Evolutionary conservation across 2,329 filamentous ascomycete species (phyloP).

Genomic region (Westerdykella ornata): DNA sequence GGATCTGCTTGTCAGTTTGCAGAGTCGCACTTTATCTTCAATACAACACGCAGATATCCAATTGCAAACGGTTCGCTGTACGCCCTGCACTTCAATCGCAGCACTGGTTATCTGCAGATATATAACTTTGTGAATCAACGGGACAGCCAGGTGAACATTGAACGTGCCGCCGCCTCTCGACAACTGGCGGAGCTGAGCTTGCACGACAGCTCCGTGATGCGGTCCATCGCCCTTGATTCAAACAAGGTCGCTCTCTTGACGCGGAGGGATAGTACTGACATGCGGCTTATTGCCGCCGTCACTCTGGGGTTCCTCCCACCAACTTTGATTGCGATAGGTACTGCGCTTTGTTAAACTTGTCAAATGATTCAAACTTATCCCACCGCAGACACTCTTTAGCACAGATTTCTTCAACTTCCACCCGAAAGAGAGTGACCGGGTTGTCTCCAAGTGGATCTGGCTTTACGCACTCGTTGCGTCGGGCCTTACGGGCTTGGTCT

Average conservation of each 20-base stretch:
- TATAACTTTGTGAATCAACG: conserved; percentile 14
- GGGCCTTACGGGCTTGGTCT: neutral
- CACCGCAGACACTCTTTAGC: neutral
- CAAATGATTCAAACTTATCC: neutral
- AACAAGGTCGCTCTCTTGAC: conserved; percentile 15
- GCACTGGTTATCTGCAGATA: neutral
- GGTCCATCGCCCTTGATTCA: conserved; percentile 9
- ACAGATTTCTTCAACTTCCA: neutral
- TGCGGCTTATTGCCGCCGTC: conserved; percentile 18
- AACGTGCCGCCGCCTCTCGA: conserved; percentile 7
- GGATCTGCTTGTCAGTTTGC: neutral
- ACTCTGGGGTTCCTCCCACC: conserved; percentile 12
- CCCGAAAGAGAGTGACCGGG: neutral
- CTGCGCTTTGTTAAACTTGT: neutral
- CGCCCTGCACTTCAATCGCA: neutral
- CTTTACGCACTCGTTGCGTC: neutral
- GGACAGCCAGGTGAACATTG: conserved; percentile 13
- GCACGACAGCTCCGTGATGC: neutral
- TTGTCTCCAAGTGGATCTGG: neutral
- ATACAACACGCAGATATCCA: neutral
- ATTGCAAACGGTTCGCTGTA: neutral
- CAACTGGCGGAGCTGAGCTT: conserved; percentile 2
- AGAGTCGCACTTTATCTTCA: neutral
- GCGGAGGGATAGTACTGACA: conserved; percentile 16
- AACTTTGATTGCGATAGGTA: neutral